Evolutionary conservation across 306 rosid genomes (phyloP).

Genomic region (Sesbania bispinosa): DNA sequence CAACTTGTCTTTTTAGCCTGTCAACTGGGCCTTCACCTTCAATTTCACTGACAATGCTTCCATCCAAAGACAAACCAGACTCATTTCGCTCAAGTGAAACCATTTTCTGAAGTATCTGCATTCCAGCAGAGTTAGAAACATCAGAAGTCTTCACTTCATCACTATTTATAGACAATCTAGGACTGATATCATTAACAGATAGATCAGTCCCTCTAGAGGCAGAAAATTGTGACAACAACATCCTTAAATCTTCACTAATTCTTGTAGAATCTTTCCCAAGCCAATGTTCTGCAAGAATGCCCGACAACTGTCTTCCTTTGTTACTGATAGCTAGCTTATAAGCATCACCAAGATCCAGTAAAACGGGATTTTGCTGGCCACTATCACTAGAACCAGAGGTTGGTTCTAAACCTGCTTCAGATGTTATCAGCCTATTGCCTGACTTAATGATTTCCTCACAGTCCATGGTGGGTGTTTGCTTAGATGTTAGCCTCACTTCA

Average conservation of each 20-base stretch:
- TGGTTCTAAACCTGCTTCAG: conserved; percentile 55
- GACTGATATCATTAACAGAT: conserved; percentile 59
- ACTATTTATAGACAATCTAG: conserved; percentile 59
- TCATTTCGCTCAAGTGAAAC: conserved; percentile 88
- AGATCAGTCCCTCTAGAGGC: conserved; percentile 56
- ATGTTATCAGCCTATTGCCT: conserved; percentile 31
- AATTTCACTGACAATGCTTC: conserved; percentile 61
- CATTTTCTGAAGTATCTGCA: conserved; percentile 67
- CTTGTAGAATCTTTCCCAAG: conserved; percentile 73
- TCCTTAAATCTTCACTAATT: conserved; percentile 75
- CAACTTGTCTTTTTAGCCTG: conserved; percentile 70
- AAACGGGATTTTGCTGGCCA: conserved; percentile 48
- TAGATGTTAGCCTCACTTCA: conserved; percentile 34
- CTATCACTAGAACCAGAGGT: conserved; percentile 38
- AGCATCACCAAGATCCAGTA: conserved; percentile 90
- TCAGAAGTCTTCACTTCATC: conserved; percentile 63
- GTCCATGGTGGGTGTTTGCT: conserved; percentile 27
- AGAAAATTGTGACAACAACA: conserved; percentile 71
- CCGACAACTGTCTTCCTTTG: conserved; percentile 65
- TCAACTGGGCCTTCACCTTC: conserved; percentile 58
- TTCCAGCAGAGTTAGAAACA: conserved; percentile 50
- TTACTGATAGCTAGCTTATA: conserved; percentile 68
- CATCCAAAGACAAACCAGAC: conserved; percentile 83
- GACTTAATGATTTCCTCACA: conserved; percentile 39
- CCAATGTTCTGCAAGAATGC: conserved; percentile 69